These are phyloP conservation scores for Crithidia brevicula DNA, from an alignment of 208 protist genomes.

Conservation along the genomic window DNA sequence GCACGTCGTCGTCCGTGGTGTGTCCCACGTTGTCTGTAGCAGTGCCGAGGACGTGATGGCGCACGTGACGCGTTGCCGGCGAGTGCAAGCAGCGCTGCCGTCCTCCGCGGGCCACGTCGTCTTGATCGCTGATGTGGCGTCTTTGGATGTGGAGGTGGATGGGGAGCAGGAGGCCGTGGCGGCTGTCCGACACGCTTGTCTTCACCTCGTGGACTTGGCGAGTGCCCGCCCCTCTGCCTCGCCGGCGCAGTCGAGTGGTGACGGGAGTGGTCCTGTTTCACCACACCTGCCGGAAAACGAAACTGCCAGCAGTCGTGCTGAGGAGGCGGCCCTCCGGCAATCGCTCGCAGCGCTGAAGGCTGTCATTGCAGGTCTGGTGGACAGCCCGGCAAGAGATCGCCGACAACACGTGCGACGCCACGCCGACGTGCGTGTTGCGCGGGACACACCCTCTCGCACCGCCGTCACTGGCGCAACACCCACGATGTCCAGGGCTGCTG, in stretches of 20 bases:
- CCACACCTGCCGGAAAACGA: too few species aligned
- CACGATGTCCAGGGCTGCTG: background rate
- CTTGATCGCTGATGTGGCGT: constrained; percentile 76
- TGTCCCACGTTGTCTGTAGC: constrained; percentile 5
- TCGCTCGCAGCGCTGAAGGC: constrained; percentile 93
- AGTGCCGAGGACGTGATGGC: constrained; percentile 10
- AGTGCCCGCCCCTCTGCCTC: too few species aligned
- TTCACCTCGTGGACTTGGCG: constrained; percentile 94
- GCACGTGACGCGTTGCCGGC: constrained; percentile 1
- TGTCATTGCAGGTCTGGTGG: constrained; percentile 80
- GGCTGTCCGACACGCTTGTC: constrained; percentile 29
- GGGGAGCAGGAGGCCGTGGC: constrained; percentile 39
- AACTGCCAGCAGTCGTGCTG: constrained; percentile 5
- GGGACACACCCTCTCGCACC: background rate
- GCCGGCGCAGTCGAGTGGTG: too few species aligned
- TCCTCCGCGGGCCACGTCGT: constrained; percentile 61
- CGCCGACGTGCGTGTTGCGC: too few species aligned
- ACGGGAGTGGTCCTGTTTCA: too few species aligned
- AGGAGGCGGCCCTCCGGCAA: constrained; percentile 44
- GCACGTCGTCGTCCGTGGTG: constrained; percentile 11
- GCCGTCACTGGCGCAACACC: background rate
- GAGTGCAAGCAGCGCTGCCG: background rate
- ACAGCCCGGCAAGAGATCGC: background rate
- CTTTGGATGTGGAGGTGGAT: constrained; percentile 12
- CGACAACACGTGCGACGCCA: too few species aligned